A percentile compares a stretch with the other conserved stretches of the same genome.
phyloP scores from a whole-genome alignment of 768 basidiomycete species.

The Austroboletus festivus region DNA sequence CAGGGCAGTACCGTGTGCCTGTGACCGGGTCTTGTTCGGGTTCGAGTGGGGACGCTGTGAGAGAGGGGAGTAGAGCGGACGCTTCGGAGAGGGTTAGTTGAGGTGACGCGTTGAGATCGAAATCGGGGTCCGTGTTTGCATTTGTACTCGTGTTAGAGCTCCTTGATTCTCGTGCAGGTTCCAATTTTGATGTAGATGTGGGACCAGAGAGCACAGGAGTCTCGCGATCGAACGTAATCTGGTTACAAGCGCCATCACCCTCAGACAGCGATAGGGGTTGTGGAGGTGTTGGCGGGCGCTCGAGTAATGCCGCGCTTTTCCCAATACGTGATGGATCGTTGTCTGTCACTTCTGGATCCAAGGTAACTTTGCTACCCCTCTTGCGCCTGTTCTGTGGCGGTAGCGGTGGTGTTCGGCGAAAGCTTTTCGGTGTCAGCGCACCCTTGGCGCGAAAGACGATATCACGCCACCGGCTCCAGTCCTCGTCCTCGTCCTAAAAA shows the following conservation, averaged over 20 bases:
- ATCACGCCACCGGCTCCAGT: constrained; percentile 87
- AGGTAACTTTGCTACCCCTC: constrained; percentile 45
- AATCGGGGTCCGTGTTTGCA: neutral
- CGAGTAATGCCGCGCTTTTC: too few relatives aligned
- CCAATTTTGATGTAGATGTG: too few relatives aligned
- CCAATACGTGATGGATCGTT: too few relatives aligned
- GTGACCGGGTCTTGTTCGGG: constrained; percentile 38
- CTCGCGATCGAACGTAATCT: too few relatives aligned
- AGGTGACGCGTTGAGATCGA: too few relatives aligned
- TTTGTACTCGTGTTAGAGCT: neutral
- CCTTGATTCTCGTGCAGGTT: neutral
- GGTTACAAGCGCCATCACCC: too few relatives aligned
- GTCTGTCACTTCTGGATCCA: constrained; percentile 9
- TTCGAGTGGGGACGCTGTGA: constrained; percentile 20
- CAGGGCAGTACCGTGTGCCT: constrained; percentile 69
- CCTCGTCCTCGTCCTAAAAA: constrained; percentile 75
- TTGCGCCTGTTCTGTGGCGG: constrained; percentile 61
- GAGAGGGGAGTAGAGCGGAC: constrained; percentile 31
- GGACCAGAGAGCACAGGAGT: too few relatives aligned
- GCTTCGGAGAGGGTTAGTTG: constrained; percentile 51
- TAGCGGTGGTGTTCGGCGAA: constrained; percentile 34
- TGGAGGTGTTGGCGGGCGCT: too few relatives aligned
- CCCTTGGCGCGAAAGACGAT: constrained; percentile 78
- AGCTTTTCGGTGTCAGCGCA: constrained; percentile 39
- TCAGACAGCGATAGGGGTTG: too few relatives aligned